These are phyloP conservation scores for Aspergillus panamensis DNA, from an alignment of 495 filamentous ascomycete genomes.

Conservation along the genomic window DNA sequence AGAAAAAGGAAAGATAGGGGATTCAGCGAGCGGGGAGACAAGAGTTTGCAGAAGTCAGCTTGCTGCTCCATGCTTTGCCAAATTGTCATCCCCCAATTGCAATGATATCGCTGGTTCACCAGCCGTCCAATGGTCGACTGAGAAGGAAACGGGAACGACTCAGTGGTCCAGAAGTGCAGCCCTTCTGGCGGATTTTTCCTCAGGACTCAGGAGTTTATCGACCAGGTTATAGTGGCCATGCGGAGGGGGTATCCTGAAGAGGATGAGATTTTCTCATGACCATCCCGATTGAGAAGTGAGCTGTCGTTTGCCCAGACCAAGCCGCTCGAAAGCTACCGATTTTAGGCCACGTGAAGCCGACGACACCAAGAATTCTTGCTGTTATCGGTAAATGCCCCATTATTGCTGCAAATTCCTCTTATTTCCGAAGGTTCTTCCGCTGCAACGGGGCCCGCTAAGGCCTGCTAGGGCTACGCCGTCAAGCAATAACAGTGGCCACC, in stretches of 20 bases:
- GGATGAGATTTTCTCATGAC: not conserved
- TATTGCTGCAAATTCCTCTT: not conserved
- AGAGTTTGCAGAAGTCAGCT: not conserved
- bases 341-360: not conserved
- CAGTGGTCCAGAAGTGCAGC: not conserved
- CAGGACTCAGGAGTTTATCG: constrained; percentile 1
- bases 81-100: not conserved
- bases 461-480: not conserved
- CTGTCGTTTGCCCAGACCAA: not conserved
- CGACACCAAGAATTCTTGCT: not conserved
- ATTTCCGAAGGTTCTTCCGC: not conserved
- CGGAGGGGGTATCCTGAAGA: not conserved
- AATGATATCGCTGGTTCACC: not conserved
- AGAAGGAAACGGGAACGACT: not conserved
- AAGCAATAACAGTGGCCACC: not conserved
- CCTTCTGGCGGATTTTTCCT: not conserved
- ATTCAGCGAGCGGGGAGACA: not conserved
- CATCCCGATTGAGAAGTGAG: not conserved
- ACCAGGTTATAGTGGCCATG: not conserved
- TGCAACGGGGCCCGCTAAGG: not conserved
- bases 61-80: not conserved
- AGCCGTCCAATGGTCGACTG: not conserved
- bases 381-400: not conserved
- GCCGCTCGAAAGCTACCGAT: not conserved
- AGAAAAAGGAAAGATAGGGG: not conserved